Percentiles rank a stretch among this genome's conserved stretches.
phyloP scores from a whole-genome alignment of 805 yeast genomes.

The Lipomyces lipofer region DNA sequence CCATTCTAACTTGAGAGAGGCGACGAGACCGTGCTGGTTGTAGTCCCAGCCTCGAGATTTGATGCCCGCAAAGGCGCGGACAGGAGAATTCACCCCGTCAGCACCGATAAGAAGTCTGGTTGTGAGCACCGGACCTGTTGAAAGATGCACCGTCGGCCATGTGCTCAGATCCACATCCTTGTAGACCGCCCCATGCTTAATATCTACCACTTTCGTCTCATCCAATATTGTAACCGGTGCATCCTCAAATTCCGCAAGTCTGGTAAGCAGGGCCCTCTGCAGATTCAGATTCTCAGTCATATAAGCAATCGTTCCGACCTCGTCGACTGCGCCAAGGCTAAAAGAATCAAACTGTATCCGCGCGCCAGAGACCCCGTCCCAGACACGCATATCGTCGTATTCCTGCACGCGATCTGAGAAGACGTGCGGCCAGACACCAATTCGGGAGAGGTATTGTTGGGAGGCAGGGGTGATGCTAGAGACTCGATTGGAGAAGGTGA shows the following conservation, averaged over 20 bases:
- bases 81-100: slow-evolving; percentile 95
- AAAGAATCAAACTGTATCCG: slow-evolving; percentile 69
- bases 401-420: slow-evolving; percentile 69
- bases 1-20: slow-evolving; percentile 72
- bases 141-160: slow-evolving; percentile 77
- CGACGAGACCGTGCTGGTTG: slow-evolving; percentile 87
- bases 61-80: slow-evolving; percentile 74
- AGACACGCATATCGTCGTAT: slow-evolving; percentile 79
- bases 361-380: slow-evolving; percentile 78
- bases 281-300: slow-evolving; percentile 89
- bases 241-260: slow-evolving; percentile 48
- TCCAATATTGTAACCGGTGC: slow-evolving; percentile 52
- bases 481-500: slow-evolving; percentile 72
- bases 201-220: slow-evolving; percentile 64
- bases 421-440: slow-evolving; percentile 76
- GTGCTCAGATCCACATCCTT: slow-evolving; percentile 41
- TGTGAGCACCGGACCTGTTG: slow-evolving; percentile 61
- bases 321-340: slow-evolving; percentile 39
- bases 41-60: slow-evolving; percentile 92
- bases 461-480: slow-evolving; percentile 84
- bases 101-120: slow-evolving; percentile 61
- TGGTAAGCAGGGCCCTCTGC: slow-evolving; percentile 67
- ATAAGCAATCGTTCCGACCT: slow-evolving; percentile 52
- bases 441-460: slow-evolving; percentile 39
- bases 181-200: slow-evolving; percentile 39